Conservation (phyloP, 805 yeast genomes). For the Cyberlindnera lachancei region DNA sequence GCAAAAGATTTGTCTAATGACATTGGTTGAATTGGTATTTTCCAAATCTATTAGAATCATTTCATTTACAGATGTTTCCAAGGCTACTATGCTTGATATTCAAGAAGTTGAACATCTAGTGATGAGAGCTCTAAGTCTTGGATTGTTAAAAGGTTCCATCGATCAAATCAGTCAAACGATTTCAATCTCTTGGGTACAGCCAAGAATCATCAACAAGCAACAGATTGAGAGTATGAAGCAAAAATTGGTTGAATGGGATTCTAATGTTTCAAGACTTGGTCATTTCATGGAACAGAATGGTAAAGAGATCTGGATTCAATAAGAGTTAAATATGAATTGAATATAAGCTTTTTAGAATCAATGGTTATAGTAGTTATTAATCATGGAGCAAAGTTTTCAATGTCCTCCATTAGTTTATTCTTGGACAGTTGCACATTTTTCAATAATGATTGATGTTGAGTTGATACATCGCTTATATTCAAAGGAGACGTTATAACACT, state of each 20-base stretch:
- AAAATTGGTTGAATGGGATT: slow-evolving; percentile 72
- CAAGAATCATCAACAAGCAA: slow-evolving; percentile 76
- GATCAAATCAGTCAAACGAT: slow-evolving; percentile 79
- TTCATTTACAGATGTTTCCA: slow-evolving; percentile 64
- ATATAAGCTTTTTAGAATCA: neutral
- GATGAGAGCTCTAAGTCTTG: slow-evolving; percentile 83
- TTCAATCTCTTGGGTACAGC: slow-evolving; percentile 91
- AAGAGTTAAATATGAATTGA: neutral
- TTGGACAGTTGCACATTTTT: neutral
- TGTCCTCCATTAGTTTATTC: slow-evolving; percentile 1
- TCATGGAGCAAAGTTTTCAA: slow-evolving; percentile 3
- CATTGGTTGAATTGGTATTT: slow-evolving; percentile 83
- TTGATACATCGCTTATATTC: neutral
- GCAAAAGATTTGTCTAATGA: slow-evolving; percentile 89
- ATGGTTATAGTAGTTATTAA: neutral
- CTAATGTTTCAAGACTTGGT: slow-evolving; percentile 60
- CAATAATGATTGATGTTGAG: neutral
- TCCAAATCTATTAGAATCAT: slow-evolving; percentile 69
- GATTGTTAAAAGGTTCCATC: slow-evolving; percentile 79
- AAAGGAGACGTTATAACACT: too few relatives aligned
- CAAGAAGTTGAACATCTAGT: slow-evolving; percentile 80
- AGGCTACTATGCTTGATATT: slow-evolving; percentile 54
- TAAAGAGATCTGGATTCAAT: slow-evolving; percentile 53
- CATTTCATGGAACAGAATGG: slow-evolving; percentile 55
- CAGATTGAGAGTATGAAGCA: slow-evolving; percentile 74